Evolutionary conservation across 140 eudicot genomes (phyloP), one percentile per base, ranked within the genome.

Genomic region (Oenanthe javanica): DNA sequence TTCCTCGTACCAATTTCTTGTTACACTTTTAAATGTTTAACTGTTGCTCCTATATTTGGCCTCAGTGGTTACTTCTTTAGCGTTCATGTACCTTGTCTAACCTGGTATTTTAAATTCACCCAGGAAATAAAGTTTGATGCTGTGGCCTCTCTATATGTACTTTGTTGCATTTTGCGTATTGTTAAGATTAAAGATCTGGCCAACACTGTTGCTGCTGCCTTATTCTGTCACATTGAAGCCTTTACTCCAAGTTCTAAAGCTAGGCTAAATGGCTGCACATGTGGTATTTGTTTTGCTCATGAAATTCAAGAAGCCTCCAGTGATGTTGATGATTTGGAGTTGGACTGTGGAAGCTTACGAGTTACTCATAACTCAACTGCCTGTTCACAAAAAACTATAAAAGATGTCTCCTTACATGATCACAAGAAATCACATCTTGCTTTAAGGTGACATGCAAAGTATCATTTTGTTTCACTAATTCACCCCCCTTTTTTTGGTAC

Each of bases 141-240:
- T 74, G 88, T 87, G 83, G 91, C 95, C 69, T 92, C 97, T 76
- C 82, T 92, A 9, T 95, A 89, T 89, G 78, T 92, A 86, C 93
- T 95, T 75, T 89, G 95, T 88, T 95, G 93, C 89, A 90, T 95
- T 77, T 78, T 92, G 90, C 91, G 99, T 86, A 92, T 95, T 48
- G 90, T 95, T 75, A 95, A 95, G 84, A 92, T 95, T 81, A 95
- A 95, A 89, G 97, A 95, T 86, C 85, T 95, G 86, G 92, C 99
- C 16, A 90, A 90, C 86, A 92, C 87, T 72, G 89, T 95, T 86
- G 97, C 91, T 80, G 97, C 93, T 84, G 89, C 97, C 75, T 87
- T 95, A 75, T 88, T 92, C 73, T 90, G 95, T 87, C 85, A 84
- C 36, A 67, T 84, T 55, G 91, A 89, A 81, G 82, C 84, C 46